Evolutionary conservation across 1,284 basidiomycete genomes (phyloP).

Genomic region (Limonomyces culmigenus): DNA sequence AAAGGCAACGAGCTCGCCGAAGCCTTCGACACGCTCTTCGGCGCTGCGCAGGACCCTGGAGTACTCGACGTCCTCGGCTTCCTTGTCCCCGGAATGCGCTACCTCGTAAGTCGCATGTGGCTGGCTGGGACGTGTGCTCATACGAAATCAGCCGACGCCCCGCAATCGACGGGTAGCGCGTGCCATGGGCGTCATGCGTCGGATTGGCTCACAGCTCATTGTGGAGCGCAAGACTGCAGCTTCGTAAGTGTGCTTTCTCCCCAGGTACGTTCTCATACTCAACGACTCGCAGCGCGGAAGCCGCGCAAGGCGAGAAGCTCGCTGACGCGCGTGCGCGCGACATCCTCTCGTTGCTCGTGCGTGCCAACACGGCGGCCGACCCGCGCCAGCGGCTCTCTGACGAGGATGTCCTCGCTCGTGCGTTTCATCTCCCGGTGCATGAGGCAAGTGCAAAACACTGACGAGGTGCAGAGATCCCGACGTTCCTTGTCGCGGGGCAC

Average conservation of each 20-base stretch:
- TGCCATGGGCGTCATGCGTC: constrained; percentile 14
- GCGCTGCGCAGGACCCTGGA: constrained; percentile 22
- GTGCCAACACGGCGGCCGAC: constrained; percentile 30
- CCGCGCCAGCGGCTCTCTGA: constrained; percentile 26
- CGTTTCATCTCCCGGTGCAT: no score
- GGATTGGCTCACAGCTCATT: constrained; percentile 21
- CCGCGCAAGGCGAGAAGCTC: constrained; percentile 8
- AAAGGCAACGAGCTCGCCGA: constrained; percentile 11
- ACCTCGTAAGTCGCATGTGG: not conserved
- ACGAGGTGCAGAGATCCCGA: constrained; percentile 6
- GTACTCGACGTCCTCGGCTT: constrained; percentile 7
- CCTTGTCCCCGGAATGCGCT: not conserved
- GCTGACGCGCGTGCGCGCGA: constrained; percentile 11
- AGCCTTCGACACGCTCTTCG: constrained; percentile 15
- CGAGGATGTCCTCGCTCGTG: constrained; percentile 38
- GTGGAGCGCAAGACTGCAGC: constrained; percentile 25
- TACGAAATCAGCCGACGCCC: constrained; percentile 8
- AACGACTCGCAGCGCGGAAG: constrained; percentile 6
- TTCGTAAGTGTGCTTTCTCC: no score
- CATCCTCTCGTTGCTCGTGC: constrained; percentile 19
- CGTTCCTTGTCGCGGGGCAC: constrained; percentile 19
- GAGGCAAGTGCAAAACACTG: no score
- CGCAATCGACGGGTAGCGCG: constrained; percentile 12
- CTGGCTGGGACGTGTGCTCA: not conserved
- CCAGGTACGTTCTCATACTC: constrained; percentile 5